Evolutionary conservation across 805 yeast genomes (phyloP), one percentile per base, ranked within the genome.

Genomic region (Ogataea naganishii): DNA sequence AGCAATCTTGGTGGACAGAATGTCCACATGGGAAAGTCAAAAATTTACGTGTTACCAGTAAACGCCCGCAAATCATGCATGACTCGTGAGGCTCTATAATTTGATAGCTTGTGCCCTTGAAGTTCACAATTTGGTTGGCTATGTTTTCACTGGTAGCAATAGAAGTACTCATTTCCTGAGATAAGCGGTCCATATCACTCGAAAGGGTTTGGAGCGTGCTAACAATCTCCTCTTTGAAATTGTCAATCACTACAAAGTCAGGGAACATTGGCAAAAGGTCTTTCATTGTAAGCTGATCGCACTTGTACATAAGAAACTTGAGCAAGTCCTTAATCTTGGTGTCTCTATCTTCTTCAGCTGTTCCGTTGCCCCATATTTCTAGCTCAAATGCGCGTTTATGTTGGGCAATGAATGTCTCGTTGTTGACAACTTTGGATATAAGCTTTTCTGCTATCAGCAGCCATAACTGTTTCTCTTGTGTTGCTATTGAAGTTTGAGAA

Each of bases 21-120:
- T 92, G 98, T 33, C 72, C 80, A 49, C 98, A 92, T 1, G 96
- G 96, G 47, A 84, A 92, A 5, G 77, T 73, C 31, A 78, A 67
- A 42, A 86, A 86, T 47, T 75, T 80, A 34, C 85, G 69, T 4
- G 77, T 70, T 3, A 84, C 67, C 26, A 89, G 59, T 7, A 92
- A 67, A 40, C 68, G 68, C n/a, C 62, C 57, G 53, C 97, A 89
- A 4, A 74, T 40, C 24, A 68, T 59, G 57, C 98, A 92, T 1
- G 89, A 70, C 38, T 79, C 92, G 2, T 92, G 94, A 0, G 95
- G 86, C 43, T 81, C 80, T 13, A 89, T 67, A 0, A 79, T 64
- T 22, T 76, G 76, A 39, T 73, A 77, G 5, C 77, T 65, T 25
- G 72, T 63, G 14, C 53, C 50, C 22, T 66, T 62, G 27, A 69